These are phyloP conservation scores for Fusarium phyllophilum DNA, from an alignment of 2,329 filamentous ascomycete species.

Conservation along the genomic window DNA sequence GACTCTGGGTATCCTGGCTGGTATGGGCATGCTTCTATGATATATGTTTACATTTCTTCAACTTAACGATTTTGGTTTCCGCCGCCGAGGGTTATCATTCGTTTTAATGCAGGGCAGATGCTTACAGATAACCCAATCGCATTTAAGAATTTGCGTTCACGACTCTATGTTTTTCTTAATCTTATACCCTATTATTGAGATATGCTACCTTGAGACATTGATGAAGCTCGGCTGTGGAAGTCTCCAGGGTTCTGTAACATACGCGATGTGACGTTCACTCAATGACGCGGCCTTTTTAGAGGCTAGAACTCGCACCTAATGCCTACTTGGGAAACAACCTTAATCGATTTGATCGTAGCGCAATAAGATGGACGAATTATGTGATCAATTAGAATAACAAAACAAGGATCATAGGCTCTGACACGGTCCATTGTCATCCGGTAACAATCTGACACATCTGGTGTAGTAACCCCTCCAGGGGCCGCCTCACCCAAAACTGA, in stretches of 20 bases:
- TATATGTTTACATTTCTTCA: neutral
- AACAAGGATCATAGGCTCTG: neutral
- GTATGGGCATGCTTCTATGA: constrained; percentile 6
- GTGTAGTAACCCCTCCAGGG: neutral
- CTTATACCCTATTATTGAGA: neutral
- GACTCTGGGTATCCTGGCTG: constrained; percentile 1
- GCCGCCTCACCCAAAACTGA: neutral
- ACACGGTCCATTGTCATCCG: neutral
- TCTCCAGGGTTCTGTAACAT: neutral
- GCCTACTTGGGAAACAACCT: neutral
- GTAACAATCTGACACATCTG: neutral
- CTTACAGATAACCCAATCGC: neutral
- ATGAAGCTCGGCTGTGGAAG: neutral
- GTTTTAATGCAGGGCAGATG: neutral
- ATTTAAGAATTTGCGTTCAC: neutral
- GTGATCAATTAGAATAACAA: rapidly evolving
- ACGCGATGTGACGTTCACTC: neutral
- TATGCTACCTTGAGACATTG: neutral
- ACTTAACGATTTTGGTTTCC: neutral
- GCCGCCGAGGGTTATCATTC: neutral
- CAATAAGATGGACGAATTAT: neutral
- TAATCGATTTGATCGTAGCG: neutral
- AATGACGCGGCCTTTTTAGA: neutral
- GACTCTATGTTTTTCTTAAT: neutral
- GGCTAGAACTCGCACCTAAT: neutral